phyloP scores from a whole-genome alignment of 257 asterid species.

The Jacaranda copaia region DNA sequence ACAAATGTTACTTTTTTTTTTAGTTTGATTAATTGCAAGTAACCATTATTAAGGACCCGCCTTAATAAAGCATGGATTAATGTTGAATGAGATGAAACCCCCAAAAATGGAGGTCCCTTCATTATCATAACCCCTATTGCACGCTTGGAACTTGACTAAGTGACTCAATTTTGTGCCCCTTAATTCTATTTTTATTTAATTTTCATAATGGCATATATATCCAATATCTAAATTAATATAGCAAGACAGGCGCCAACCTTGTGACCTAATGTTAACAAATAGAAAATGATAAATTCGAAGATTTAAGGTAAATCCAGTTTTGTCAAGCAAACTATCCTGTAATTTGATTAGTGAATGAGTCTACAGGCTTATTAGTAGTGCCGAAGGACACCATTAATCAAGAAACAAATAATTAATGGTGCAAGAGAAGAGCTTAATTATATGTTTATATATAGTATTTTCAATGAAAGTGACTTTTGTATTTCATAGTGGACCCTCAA shows the following conservation, averaged over 20 bases:
- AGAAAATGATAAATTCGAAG: conserved; percentile 35
- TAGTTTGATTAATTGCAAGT: conserved; percentile 16
- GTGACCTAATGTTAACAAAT: conserved; percentile 33
- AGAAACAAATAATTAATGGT: too few relatives aligned
- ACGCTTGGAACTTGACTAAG: conserved; percentile 51
- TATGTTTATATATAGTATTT: neutral
- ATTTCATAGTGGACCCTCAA: conserved; percentile 38
- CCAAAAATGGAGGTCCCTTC: conserved; percentile 45
- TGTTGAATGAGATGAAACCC: conserved; percentile 35
- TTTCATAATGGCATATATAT: conserved; percentile 12
- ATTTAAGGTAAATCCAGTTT: neutral
- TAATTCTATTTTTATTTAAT: conserved; percentile 4
- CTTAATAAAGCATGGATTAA: conserved; percentile 37
- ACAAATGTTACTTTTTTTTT: neutral
- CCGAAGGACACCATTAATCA: neutral
- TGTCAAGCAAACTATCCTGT: too few relatives aligned
- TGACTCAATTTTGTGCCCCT: conserved; percentile 10
- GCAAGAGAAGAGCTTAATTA: too few relatives aligned
- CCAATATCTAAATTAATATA: neutral
- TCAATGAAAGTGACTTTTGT: conserved; percentile 13
- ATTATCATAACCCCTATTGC: conserved; percentile 51
- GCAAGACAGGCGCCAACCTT: conserved; percentile 33
- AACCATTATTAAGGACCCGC: conserved; percentile 40
- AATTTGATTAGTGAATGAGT: neutral
- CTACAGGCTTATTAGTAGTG: neutral